phyloP scores from a whole-genome alignment of 805 yeast species.

The Ogataea zsoltii region DNA sequence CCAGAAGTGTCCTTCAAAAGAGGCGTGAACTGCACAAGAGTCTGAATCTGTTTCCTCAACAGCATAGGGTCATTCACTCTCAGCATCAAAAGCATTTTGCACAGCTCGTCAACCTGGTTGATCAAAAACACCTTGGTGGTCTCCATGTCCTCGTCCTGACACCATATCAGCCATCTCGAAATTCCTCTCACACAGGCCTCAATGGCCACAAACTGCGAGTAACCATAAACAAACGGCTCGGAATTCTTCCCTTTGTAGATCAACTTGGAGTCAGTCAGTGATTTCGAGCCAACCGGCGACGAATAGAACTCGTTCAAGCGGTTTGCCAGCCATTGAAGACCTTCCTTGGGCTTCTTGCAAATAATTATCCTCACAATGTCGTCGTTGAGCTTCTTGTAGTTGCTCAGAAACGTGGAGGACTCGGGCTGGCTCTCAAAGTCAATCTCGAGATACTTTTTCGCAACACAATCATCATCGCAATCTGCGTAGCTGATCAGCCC shows the following conservation, averaged over 20 bases:
- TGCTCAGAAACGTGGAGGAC: constrained; percentile 68
- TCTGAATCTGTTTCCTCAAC: constrained; percentile 83
- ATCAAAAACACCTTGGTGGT: constrained; percentile 51
- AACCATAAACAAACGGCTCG: constrained; percentile 72
- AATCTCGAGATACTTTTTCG: constrained; percentile 67
- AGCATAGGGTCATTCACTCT: constrained; percentile 78
- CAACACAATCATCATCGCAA: constrained; percentile 61
- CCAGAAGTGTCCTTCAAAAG: constrained; percentile 73
- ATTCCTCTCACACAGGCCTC: constrained; percentile 92
- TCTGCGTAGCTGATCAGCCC: constrained; percentile 73
- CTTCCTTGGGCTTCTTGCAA: constrained; percentile 80
- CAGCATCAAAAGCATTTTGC: constrained; percentile 74
- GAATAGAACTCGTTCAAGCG: constrained; percentile 73
- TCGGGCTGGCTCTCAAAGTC: constrained; percentile 92
- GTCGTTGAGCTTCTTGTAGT: constrained; percentile 81
- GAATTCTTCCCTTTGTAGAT: constrained; percentile 55
- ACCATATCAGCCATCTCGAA: constrained; percentile 95
- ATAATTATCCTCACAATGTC: constrained; percentile 87
- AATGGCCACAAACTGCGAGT: constrained; percentile 79
- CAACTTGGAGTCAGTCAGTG: constrained; percentile 55
- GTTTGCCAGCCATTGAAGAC: constrained; percentile 78
- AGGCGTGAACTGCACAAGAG: constrained; percentile 92
- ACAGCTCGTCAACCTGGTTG: constrained; percentile 63
- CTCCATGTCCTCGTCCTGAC: constrained; percentile 56
- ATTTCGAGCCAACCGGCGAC: constrained; percentile 64